Conservation (phyloP, 2,329 filamentous ascomycete genomes). For the Penicillium sp. region DNA sequence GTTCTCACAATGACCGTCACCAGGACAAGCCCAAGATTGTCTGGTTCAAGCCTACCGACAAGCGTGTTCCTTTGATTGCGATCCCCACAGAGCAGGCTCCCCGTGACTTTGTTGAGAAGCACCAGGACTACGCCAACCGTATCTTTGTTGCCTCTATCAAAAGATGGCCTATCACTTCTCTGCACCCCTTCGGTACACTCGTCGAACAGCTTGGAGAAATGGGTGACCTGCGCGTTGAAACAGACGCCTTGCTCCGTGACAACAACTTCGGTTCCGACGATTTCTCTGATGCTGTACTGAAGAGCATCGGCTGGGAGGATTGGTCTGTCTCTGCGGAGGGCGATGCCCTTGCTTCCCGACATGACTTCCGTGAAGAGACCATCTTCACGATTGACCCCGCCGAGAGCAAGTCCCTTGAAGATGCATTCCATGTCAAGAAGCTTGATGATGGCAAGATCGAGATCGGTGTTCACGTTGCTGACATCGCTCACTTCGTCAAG, state of each 20-base stretch:
- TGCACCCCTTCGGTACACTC: constrained; percentile 96
- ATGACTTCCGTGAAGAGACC: constrained; percentile 86
- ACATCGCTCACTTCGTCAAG: constrained; percentile 97
- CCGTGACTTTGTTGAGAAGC: constrained; percentile 96
- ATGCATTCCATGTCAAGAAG: constrained; percentile 88
- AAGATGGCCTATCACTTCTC: constrained; percentile 98
- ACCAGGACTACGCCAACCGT: constrained; percentile 94
- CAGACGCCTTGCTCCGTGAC: constrained; percentile 91
- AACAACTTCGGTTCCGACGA: constrained; percentile 99
- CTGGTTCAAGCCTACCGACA: constrained; percentile 99
- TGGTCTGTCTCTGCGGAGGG: constrained; percentile 87
- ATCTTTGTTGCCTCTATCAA: constrained; percentile 99
- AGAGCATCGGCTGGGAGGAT: constrained; percentile 87
- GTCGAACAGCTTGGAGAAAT: constrained; percentile 96
- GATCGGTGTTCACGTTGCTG: constrained; percentile 91
- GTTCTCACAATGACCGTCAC: constrained; percentile 75
- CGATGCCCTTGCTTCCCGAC: constrained; percentile 72
- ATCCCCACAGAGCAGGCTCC: constrained; percentile 98
- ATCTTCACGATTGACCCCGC: constrained; percentile 92
- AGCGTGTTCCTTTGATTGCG: constrained; percentile 95
- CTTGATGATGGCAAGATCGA: constrained; percentile 83
- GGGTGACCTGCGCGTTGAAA: constrained; percentile 97
- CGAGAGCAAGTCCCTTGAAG: constrained; percentile 82
- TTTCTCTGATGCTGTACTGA: constrained; percentile 93
- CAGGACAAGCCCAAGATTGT: constrained; percentile 99